Conservation (phyloP, 1,139 yeast species). For the Yamadazyma dendronema region DNA sequence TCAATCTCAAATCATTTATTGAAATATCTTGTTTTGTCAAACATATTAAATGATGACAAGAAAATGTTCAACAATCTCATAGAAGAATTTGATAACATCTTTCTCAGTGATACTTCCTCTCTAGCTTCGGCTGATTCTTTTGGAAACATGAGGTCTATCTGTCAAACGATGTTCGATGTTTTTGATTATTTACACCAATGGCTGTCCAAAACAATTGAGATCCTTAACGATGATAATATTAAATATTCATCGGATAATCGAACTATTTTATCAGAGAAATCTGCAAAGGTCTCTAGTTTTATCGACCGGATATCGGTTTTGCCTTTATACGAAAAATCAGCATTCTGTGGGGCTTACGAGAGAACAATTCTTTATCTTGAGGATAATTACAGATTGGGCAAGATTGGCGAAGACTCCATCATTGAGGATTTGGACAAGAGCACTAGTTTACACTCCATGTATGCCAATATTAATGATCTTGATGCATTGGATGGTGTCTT, state of each 20-base stretch:
- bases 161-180: slow-evolving; percentile 71
- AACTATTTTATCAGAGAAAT: slow-evolving; percentile 22
- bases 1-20: slow-evolving; percentile 69
- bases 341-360: slow-evolving; percentile 83
- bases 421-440: slow-evolving; percentile 41
- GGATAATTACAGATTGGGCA: slow-evolving; percentile 56
- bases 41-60: slow-evolving; percentile 53
- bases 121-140: slow-evolving; percentile 46
- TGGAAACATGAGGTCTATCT: slow-evolving; percentile 62
- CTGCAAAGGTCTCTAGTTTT: slow-evolving; percentile 43
- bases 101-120: slow-evolving; percentile 40
- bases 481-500: slow-evolving; percentile 90
- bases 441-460: slow-evolving; percentile 68
- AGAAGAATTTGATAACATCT: slow-evolving; percentile 57
- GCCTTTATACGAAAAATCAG: slow-evolving; percentile 72
- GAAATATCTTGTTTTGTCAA: slow-evolving; percentile 74
- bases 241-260: slow-evolving; percentile 20
- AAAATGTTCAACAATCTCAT: slow-evolving; percentile 45
- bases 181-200: slow-evolving; percentile 85
- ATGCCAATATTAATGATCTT: slow-evolving; percentile 82
- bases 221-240: slow-evolving; percentile 20
- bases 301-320: slow-evolving; percentile 60
- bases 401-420: slow-evolving; percentile 28
- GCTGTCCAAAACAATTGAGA: slow-evolving; percentile 44
- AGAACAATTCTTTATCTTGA: slow-evolving; percentile 88